Conservation (phyloP, 2,329 filamentous ascomycete genomes). For the Metarhizium brunneum region DNA sequence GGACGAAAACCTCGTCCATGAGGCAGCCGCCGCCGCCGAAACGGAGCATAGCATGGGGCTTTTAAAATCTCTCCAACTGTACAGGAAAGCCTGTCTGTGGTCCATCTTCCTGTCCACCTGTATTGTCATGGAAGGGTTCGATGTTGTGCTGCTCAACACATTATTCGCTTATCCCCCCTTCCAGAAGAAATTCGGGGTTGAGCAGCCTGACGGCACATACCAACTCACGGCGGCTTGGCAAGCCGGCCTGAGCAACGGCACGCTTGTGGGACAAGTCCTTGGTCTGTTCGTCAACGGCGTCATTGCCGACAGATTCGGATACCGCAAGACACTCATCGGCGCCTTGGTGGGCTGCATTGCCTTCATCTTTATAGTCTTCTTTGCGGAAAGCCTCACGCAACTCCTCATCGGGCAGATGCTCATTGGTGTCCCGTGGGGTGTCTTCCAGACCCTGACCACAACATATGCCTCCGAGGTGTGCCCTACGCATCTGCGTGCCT, state of each 20-base stretch:
- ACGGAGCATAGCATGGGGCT: constrained; percentile 24
- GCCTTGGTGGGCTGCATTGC: constrained; percentile 27
- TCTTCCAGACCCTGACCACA: constrained; percentile 36
- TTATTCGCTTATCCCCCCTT: constrained; percentile 32
- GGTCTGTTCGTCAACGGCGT: constrained; percentile 40
- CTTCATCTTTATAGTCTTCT: constrained; percentile 42
- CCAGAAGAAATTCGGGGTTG: constrained; percentile 28
- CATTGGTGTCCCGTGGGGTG: constrained; percentile 36
- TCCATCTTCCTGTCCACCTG: constrained; percentile 27
- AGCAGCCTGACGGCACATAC: constrained; percentile 27
- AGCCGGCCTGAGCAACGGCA: constrained; percentile 38
- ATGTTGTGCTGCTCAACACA: constrained; percentile 27
- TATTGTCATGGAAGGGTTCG: constrained; percentile 33
- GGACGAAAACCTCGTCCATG: constrained; percentile 8
- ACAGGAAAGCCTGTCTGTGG: constrained; percentile 26
- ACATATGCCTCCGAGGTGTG: constrained; percentile 40
- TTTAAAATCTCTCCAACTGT: constrained; percentile 28
- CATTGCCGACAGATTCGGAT: constrained; percentile 36
- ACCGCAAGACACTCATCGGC: constrained; percentile 36
- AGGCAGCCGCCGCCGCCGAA: constrained; percentile 19
- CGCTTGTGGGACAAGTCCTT: constrained; percentile 37
- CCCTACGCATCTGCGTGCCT: constrained; percentile 35
- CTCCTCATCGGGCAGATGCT: constrained; percentile 37
- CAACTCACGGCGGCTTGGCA: constrained; percentile 43
- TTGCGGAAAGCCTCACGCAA: constrained; percentile 29